phyloP scores from a whole-genome alignment of 345 rosid genomes.

The Populus alba region DNA sequence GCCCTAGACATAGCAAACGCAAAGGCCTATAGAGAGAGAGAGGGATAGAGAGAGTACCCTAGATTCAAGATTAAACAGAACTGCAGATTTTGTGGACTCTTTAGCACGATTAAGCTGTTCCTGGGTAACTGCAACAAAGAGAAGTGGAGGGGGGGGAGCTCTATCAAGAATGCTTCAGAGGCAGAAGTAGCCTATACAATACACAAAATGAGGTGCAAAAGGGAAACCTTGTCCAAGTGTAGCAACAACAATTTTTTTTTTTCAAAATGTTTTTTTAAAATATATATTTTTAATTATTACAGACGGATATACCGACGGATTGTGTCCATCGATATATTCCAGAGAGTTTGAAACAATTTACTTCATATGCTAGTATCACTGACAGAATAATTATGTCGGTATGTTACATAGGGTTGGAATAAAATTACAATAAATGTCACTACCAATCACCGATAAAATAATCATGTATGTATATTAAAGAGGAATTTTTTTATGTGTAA shows the following conservation, averaged over 20 bases:
- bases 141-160: not conserved
- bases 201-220: constrained; percentile 2
- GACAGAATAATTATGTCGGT: no score
- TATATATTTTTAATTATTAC: no score
- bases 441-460: no score
- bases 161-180: not conserved
- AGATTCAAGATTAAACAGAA: constrained; percentile 88
- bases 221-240: constrained; percentile 55
- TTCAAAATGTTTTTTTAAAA: no score
- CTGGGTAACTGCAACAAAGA: constrained; percentile 49
- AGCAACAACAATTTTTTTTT: constrained; percentile 60
- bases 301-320: no score
- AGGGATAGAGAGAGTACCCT: constrained; percentile 42
- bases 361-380: no score
- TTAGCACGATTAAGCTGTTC: constrained; percentile 76
- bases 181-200: not conserved
- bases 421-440: no score
- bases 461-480: no score
- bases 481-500: no score
- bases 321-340: no score
- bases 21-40: not conserved
- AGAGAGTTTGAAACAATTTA: no score
- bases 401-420: no score
- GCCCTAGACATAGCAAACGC: not conserved
- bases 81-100: constrained; percentile 70